Evolutionary conservation across 306 rosid genomes (phyloP), one percentile per base, ranked within the genome.

Genomic region (Sophora flavescens): DNA sequence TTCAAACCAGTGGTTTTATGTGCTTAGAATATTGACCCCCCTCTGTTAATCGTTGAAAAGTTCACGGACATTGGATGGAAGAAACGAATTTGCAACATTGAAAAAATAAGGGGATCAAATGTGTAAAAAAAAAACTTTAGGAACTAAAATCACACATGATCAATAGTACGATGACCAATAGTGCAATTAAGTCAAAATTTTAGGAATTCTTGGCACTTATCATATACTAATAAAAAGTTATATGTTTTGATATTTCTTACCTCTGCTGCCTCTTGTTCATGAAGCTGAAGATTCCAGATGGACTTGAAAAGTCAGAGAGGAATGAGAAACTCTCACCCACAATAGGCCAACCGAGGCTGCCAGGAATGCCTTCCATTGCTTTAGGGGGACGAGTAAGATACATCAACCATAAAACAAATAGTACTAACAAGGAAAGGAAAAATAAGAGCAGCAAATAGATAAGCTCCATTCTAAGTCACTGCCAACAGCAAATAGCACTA

Each of bases 331-430:
- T 93, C 81, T 91, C 98, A 8, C 98, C 96, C 36, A 93, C 81
- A 81, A 93, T 28, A 18, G 98, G 98, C 94, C 94, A 89, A 38
- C 98, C 98, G 50, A 93, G 82, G 84, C 83, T 86, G 1, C 98
- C 98, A 6, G 98, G 98, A 18, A 93, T 89, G 52, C 60, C 88
- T 75, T 77, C 84, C 96, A 91, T 88, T 59, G 78, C 86, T 74
- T 85, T 87, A 14, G 96, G 96, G 35, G 91, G 82, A 74, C 78
- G 84, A 87, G 88, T 82, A 1, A 80, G 54, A 44, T 78, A 74
- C 74, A 88, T 36, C 72, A 89, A 38, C 53, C 63, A 78, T 1
- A 86, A 51, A 61, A 82, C 66, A 45, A 85, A 81, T 9, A 87
- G 5, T 45, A 83, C 61, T 50, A 87, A 44, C 13, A 84, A 32